Percentiles rank a stretch among this genome's conserved stretches.
Evolutionary conservation across 108 stramenopile species (phyloP).

Genomic region (Cylindrotheca closterium): DNA sequence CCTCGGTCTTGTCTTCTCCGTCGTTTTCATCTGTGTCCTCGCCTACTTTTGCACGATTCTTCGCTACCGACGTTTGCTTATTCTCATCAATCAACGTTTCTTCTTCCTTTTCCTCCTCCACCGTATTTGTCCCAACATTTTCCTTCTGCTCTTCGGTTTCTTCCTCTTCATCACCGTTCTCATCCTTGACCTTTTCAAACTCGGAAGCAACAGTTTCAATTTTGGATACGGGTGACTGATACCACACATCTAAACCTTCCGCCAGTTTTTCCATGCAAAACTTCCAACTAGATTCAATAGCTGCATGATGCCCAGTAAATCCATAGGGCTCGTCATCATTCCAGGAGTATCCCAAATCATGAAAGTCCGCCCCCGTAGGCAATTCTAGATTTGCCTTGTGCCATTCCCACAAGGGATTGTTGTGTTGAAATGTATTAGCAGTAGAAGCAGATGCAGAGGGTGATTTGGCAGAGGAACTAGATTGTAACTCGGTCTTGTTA

Average conservation of each 20-base stretch:
- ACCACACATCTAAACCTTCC: conserved; percentile 67
- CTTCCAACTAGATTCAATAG: conserved; percentile 74
- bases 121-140: conserved; percentile 5
- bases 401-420: conserved; percentile 76
- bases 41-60: background rate
- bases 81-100: background rate
- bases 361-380: conserved; percentile 78
- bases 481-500: no score
- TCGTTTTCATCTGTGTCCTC: background rate
- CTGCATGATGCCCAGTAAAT: conserved; percentile 90
- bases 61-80: background rate
- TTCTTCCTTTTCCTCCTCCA: background rate
- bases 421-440: no score
- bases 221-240: conserved; percentile 26
- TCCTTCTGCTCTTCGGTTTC: background rate
- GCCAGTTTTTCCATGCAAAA: conserved; percentile 70
- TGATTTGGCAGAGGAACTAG: no score
- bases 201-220: conserved; percentile 37
- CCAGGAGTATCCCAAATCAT: conserved; percentile 77
- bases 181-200: conserved; percentile 21
- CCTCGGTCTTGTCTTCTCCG: background rate
- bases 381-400: conserved; percentile 91
- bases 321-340: conserved; percentile 93
- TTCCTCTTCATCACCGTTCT: background rate
- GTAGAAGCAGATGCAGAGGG: no score